Base-by-base conservation (phyloP, 257 asterid genomes). In the Ligustrum vulgare region DNA sequence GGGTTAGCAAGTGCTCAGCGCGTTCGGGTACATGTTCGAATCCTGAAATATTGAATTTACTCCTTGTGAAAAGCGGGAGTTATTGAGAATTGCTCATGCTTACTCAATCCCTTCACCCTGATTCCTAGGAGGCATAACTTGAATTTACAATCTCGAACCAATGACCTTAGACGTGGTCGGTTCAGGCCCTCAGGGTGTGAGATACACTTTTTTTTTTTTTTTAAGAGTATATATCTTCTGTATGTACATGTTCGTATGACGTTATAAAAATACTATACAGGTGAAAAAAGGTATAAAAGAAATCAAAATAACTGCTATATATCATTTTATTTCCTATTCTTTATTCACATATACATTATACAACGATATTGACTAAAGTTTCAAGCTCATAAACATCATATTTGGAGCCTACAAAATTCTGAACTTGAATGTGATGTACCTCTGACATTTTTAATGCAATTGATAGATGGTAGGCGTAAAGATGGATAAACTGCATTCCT, bases 351-450 rank as follows among this genome's bases (percentile, higher is more conserved):
- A 23, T n/a, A 32, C 20, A 6, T 58, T 58, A 58, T 2, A n/a
- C n/a, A n/a, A n/a, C n/a, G n/a, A n/a, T n/a, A 22, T 36, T 58
- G 32, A 58, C 13, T 20, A 6, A 20, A 23, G 28, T 58, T 58
- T 9, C 1, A 22, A 58, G 32, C 33, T 58, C 33, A 58, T 8
- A 58, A 20, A 2, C 66, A 58, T 81, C 72, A 75, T 8, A 39
- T 51, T 23, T 66, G 67, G 28, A 73, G 84, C 56, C 78, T 69
- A 45, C 79, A 47, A 77, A 77, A 69, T 39, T 63, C 81, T 69
- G 77, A 71, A 64, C 67, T 65, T 28, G 11, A 76, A 75, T 15
- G 6, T n/a, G 23, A 71, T 13, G 77, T 76, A 63, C 66, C 33
- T 58, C 66, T 9, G 33, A 58, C 32, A 20, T 22, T 58, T 22